Conservation (phyloP, 805 yeast genomes). For the Candida quercuum region DNA sequence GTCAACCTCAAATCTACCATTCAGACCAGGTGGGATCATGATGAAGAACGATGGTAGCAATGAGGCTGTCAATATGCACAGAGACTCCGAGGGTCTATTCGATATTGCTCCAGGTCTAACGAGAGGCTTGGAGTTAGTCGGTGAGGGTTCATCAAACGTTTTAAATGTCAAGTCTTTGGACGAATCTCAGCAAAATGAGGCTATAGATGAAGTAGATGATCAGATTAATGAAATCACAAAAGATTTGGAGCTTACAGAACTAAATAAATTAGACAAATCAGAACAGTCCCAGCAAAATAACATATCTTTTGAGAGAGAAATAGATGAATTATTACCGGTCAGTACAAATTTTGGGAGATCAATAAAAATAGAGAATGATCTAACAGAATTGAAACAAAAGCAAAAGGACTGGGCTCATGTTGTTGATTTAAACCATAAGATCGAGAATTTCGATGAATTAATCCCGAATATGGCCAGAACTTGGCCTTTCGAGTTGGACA, state of each 20-base stretch:
- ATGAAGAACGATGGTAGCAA: constrained; percentile 28
- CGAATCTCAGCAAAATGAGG: constrained; percentile 28
- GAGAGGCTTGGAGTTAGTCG: constrained; percentile 49
- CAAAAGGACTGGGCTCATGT: constrained; percentile 90
- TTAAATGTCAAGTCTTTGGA: constrained; percentile 22
- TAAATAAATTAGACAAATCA: constrained; percentile 3
- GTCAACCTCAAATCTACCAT: constrained; percentile 71
- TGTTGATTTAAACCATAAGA: constrained; percentile 77
- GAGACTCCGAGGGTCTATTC: constrained; percentile 70
- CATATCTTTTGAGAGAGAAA: constrained; percentile 28
- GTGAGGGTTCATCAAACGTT: constrained; percentile 1
- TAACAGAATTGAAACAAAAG: constrained; percentile 13
- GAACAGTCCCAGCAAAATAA: background rate
- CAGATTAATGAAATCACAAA: background rate
- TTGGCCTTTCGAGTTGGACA: constrained; percentile 94
- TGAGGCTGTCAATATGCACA: constrained; percentile 43
- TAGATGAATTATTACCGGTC: constrained; percentile 47
- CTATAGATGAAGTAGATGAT: constrained; percentile 2
- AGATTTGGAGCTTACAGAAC: constrained; percentile 2
- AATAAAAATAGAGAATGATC: constrained; percentile 14
- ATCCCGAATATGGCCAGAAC: constrained; percentile 90
- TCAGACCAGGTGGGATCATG: constrained; percentile 85
- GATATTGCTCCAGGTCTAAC: constrained; percentile 79
- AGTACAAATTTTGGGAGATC: constrained; percentile 43
- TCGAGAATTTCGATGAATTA: constrained; percentile 79